Percentiles rank a stretch among this genome's conserved stretches.
phyloP scores from a whole-genome alignment of 208 protist genomes.

The Novymonas esmeraldas region DNA sequence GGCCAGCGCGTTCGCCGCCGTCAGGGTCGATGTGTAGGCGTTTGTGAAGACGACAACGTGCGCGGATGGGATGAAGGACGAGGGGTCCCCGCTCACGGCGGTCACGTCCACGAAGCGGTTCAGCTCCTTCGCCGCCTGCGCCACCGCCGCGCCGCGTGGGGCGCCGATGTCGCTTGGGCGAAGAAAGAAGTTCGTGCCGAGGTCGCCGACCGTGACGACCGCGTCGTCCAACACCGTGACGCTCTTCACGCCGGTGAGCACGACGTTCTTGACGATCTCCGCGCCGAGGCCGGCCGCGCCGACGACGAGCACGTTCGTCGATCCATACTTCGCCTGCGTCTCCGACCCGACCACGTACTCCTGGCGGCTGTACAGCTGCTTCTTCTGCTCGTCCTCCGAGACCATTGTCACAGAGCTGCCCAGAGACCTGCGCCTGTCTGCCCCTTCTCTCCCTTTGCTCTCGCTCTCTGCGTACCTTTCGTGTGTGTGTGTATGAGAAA shows the following conservation, averaged over 20 bases:
- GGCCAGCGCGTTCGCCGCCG: constrained; percentile 58
- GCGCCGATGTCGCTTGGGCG: constrained; percentile 59
- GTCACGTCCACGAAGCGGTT: constrained; percentile 88
- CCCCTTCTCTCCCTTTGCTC: background rate
- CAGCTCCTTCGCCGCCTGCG: constrained; percentile 77
- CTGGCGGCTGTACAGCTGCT: constrained; percentile 93
- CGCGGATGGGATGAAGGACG: constrained; percentile 28
- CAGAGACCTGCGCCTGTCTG: background rate
- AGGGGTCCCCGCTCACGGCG: constrained; percentile 28
- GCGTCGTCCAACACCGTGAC: constrained; percentile 70
- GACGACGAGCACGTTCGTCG: constrained; percentile 85
- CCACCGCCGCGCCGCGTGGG: constrained; percentile 52
- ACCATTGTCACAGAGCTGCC: constrained; percentile 10
- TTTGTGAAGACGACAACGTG: constrained; percentile 88
- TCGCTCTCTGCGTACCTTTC: background rate
- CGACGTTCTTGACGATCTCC: constrained; percentile 93
- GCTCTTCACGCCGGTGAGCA: constrained; percentile 81
- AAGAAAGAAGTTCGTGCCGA: constrained; percentile 89
- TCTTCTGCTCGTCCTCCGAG: constrained; percentile 60
- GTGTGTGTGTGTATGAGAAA: background rate
- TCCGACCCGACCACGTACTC: constrained; percentile 92
- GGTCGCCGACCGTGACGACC: constrained; percentile 44
- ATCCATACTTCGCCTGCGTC: constrained; percentile 84
- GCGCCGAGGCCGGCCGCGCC: constrained; percentile 79
- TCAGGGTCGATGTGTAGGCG: constrained; percentile 56